Percentiles rank a stretch among this genome's conserved stretches.
phyloP scores from a whole-genome alignment of 306 rosid genomes.

The Vicia faba region DNA sequence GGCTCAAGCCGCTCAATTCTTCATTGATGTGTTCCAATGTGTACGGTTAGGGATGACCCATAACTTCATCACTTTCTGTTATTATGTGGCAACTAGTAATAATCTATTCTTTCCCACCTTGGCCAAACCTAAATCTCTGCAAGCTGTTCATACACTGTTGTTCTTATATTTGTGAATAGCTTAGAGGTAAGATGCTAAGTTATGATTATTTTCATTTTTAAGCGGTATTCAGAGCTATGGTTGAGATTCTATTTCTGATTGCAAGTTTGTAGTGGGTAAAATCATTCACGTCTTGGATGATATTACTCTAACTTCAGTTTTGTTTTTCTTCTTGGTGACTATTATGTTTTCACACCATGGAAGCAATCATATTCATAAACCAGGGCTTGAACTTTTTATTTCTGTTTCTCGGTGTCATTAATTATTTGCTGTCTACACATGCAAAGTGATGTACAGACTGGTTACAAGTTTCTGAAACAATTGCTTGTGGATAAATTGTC shows the following conservation, averaged over 20 bases:
- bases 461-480: constrained; percentile 21
- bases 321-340: constrained; percentile 2
- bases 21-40: constrained; percentile 6
- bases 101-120: not conserved
- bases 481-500: constrained; percentile 9
- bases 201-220: constrained; percentile 1
- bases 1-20: not conserved
- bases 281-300: not conserved
- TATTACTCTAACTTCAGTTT: constrained; percentile 5
- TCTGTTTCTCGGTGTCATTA: constrained; percentile 2
- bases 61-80: not conserved
- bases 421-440: constrained; percentile 20
- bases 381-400: not conserved
- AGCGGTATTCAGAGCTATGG: not conserved
- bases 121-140: not conserved
- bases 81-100: not conserved
- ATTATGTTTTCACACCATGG: constrained; percentile 7
- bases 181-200: constrained; percentile 1
- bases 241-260: constrained; percentile 21
- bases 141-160: not conserved
- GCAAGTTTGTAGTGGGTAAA: constrained; percentile 15
- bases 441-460: constrained; percentile 11
- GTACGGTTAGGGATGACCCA: not conserved
- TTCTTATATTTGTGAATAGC: not conserved
- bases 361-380: not conserved